phyloP scores from a whole-genome alignment of 1,139 yeast species.

The Protomyces inundatus region DNA sequence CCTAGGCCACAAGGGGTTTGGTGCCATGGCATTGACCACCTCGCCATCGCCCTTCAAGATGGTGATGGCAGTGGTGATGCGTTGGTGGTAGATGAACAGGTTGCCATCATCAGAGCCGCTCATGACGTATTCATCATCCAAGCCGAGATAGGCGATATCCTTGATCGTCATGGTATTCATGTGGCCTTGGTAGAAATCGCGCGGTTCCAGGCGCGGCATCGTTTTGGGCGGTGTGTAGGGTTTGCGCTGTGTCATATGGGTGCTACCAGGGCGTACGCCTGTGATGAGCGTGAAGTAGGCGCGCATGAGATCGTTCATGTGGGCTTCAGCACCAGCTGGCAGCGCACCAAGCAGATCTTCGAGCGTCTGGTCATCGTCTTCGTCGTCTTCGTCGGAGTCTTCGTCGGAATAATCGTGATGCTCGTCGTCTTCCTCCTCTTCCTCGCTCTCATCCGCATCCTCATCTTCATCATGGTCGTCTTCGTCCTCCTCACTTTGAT shows the following conservation, averaged over 20 bases:
- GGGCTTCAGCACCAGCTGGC: constrained; percentile 15
- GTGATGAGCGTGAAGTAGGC: constrained; percentile 10
- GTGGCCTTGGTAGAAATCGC: constrained; percentile 5
- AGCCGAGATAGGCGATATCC: constrained; percentile 32
- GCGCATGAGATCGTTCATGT: constrained; percentile 13
- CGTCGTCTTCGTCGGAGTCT: background rate
- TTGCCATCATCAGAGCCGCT: constrained; percentile 33
- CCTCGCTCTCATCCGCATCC: constrained; percentile 10
- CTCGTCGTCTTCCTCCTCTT: constrained; percentile 3
- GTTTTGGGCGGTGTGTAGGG: background rate
- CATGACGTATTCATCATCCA: constrained; percentile 32
- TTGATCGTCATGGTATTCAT: constrained; percentile 26
- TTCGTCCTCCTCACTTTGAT: constrained; percentile 10
- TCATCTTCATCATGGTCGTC: background rate
- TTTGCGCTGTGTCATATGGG: background rate
- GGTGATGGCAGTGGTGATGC: constrained; percentile 26
- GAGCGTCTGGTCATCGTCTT: background rate
- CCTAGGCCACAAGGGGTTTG: constrained; percentile 31
- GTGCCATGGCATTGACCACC: constrained; percentile 30
- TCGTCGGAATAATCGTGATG: background rate
- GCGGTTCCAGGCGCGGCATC: background rate
- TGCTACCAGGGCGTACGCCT: background rate
- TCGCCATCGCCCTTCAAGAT: constrained; percentile 30
- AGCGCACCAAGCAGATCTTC: background rate
- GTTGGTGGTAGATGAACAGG: constrained; percentile 30